phyloP scores from a whole-genome alignment of 805 yeast genomes.

The Starmera caribaea region DNA sequence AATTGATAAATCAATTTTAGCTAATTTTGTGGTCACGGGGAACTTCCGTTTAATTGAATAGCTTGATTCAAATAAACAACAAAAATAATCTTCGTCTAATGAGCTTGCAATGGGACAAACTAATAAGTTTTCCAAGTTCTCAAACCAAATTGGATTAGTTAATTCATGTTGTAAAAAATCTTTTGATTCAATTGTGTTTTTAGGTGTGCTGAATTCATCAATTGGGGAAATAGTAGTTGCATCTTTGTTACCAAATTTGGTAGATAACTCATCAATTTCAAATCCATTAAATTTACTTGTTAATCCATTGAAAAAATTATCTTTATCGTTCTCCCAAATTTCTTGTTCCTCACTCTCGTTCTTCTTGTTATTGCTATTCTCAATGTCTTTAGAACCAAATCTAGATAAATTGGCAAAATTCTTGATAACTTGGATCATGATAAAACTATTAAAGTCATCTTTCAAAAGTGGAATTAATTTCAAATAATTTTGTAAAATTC shows the following conservation, averaged over 20 bases:
- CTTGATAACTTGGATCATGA: constrained; percentile 27
- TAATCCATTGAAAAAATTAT: constrained; percentile 41
- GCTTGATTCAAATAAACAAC: constrained; percentile 11
- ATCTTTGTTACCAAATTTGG: constrained; percentile 14
- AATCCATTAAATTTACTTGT: constrained; percentile 35
- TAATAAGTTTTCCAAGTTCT: constrained; percentile 23
- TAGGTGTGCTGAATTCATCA: constrained; percentile 9
- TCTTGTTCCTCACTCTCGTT: constrained; percentile 8
- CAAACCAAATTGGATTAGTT: constrained; percentile 23
- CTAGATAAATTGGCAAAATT: constrained; percentile 31
- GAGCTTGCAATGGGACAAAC: constrained; percentile 29
- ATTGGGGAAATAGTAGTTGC: constrained; percentile 3
- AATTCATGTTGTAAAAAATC: constrained; percentile 21
- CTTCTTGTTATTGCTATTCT: background rate
- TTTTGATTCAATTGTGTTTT: constrained; percentile 22
- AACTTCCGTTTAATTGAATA: constrained; percentile 25
- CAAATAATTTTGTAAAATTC: constrained; percentile 36
- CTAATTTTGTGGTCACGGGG: constrained; percentile 36
- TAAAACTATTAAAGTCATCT: constrained; percentile 14
- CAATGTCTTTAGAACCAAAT: constrained; percentile 11
- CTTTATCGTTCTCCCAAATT: constrained; percentile 16
- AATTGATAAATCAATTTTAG: constrained; percentile 68
- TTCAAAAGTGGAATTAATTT: constrained; percentile 18
- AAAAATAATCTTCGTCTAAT: constrained; percentile 32
- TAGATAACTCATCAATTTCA: constrained; percentile 27